Base-by-base conservation (phyloP, 2,329 filamentous ascomycete genomes). In the Amauroascus verrucosus region DNA sequence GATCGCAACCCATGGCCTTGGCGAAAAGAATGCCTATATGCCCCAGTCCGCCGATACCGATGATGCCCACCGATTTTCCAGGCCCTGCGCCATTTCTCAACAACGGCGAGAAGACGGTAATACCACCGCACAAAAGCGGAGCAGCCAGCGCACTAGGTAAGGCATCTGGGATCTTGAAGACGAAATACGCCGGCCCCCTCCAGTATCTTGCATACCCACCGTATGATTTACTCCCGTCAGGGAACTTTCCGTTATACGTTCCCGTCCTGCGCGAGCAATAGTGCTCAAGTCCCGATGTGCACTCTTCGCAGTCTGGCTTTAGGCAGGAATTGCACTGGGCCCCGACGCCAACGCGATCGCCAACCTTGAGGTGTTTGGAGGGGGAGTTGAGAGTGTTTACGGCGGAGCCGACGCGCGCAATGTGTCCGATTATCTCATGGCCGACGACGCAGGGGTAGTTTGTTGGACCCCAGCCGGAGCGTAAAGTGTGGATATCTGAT, bases 71-170 rank as follows among this genome's bases (percentile, higher is more conserved):
- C 3, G 70, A 75, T 66, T 85, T 86, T 3, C 85, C 86, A 0
- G 83, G 82, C 0, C 86, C 86, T 32, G 80, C 77, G 1, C 79
- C 80, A 33, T 85, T 81, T 26, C 83, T 77, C 48, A 77, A 77
- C 14, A 93, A 69, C 0, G 87, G 86, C 3, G 78, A 78, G 64
- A 79, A 93, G 0, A 84, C 78, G 0, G 87, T 93, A 50, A 91
- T 76, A 1, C 88, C 87, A 1, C 82, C 87, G 63, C 87, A 91
- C 26, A 91, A 75, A 73, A 93, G 81, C 1, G 86, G 86, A 1
- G 85, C 79, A 1, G 78, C 79, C 54, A 76, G 71, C 8, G 72
- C 74, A 28, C 70, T 74, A 1, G 67, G 61, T 26, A 83, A 57
- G 0, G 56, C 63, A 13, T 76, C 72, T 0, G 80, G 80, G 54